phyloP scores from a whole-genome alignment of 352 stramenopile genomes.

The Globisporangium middletonii region DNA sequence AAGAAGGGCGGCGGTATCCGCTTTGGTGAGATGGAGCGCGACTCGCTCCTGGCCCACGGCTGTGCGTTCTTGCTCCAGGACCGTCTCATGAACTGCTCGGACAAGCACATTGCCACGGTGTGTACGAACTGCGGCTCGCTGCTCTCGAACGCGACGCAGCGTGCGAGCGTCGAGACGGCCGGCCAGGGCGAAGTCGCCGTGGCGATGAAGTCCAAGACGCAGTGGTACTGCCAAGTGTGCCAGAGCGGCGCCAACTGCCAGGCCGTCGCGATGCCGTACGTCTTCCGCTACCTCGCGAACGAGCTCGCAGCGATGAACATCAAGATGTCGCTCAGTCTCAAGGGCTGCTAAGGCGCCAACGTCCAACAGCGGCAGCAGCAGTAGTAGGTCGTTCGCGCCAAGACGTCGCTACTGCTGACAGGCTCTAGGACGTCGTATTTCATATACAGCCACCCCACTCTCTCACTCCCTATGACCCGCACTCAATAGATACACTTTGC shows the following conservation, averaged over 20 bases:
- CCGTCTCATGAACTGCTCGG: slow-evolving; percentile 98
- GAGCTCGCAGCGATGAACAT: slow-evolving; percentile 99
- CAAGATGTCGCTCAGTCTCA: slow-evolving; percentile 94
- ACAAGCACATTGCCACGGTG: slow-evolving; percentile 97
- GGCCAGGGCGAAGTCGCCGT: slow-evolving; percentile 79
- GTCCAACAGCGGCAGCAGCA: background rate
- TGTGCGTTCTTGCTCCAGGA: slow-evolving; percentile 96
- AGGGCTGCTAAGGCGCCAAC: slow-evolving; percentile 33
- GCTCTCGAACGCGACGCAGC: slow-evolving; percentile 84
- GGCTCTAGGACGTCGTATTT: no score
- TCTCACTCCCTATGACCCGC: no score
- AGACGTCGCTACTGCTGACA: no score
- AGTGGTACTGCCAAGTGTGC: slow-evolving; percentile 84
- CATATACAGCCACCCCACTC: no score
- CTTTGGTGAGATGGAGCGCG: slow-evolving; percentile 99
- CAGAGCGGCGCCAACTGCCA: slow-evolving; percentile 88
- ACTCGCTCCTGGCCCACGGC: slow-evolving; percentile 98
- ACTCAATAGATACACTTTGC: no score
- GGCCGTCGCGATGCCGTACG: slow-evolving; percentile 97
- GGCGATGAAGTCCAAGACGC: slow-evolving; percentile 84
- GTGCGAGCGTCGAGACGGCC: slow-evolving; percentile 70
- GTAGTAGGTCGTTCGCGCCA: no score
- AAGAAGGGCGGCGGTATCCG: slow-evolving; percentile 99
- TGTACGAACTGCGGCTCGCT: slow-evolving; percentile 91
- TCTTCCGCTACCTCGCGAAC: slow-evolving; percentile 98